Percentiles rank a stretch among this genome's conserved stretches.
These are phyloP conservation scores for Viola pubescens DNA, from an alignment of 441 rosid species.

Conservation along the genomic window DNA sequence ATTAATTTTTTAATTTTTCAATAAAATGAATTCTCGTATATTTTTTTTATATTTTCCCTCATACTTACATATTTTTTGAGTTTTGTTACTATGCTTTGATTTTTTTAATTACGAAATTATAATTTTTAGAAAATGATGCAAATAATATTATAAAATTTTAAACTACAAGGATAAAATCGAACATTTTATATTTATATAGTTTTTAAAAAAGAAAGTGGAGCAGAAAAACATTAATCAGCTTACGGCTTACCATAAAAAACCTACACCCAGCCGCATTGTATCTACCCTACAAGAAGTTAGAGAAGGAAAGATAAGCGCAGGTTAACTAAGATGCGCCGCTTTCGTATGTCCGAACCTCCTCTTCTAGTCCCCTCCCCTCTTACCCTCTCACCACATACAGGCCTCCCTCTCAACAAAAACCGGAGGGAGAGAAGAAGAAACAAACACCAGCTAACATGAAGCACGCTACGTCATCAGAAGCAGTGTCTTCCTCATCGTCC, in stretches of 20 bases:
- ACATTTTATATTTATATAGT: no score
- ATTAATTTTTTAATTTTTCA: no score
- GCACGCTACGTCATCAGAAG: slow-evolving; percentile 16
- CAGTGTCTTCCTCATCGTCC: slow-evolving; percentile 20
- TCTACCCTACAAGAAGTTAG: not conserved
- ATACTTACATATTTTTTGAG: no score
- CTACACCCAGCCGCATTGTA: slow-evolving; percentile 5
- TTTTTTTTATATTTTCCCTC: no score
- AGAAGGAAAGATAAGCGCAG: slow-evolving; percentile 13
- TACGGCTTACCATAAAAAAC: not conserved
- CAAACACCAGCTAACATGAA: slow-evolving; percentile 1
- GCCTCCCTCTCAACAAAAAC: slow-evolving; percentile 5
- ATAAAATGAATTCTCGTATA: no score
- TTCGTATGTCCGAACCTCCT: slow-evolving; percentile 19
- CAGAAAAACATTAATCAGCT: not conserved
- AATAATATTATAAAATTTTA: no score
- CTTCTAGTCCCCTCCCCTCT: slow-evolving; percentile 3
- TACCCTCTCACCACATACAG: slow-evolving; percentile 21
- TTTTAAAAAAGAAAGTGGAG: no score
- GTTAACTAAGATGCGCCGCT: slow-evolving; percentile 31
- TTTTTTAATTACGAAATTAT: no score
- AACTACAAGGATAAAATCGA: no score
- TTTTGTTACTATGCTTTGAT: no score
- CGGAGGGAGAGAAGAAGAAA: slow-evolving; percentile 5
- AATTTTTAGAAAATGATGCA: no score